Evolutionary conservation across 305 asterid species (phyloP).

Genomic region (Coffea humblotiana): DNA sequence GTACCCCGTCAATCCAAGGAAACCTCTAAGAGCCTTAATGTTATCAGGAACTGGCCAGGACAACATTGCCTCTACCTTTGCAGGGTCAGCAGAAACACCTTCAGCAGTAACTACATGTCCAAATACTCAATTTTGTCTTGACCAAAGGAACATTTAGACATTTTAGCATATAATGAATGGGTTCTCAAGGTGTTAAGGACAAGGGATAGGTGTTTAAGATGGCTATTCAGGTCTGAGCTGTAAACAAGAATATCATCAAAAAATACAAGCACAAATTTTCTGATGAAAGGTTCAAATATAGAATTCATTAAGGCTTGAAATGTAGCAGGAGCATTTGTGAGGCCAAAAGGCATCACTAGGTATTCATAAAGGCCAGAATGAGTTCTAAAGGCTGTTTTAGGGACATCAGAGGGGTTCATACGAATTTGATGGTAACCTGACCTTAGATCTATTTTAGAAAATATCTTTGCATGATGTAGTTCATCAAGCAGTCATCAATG

Average conservation of each 20-base stretch:
- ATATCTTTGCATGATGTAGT: background rate
- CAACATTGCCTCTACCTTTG: background rate
- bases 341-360: too few relatives aligned
- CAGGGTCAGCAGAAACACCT: background rate
- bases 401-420: background rate
- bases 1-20: background rate
- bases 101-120: background rate
- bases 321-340: too few relatives aligned
- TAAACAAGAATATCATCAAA: background rate
- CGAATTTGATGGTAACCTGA: background rate
- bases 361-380: background rate
- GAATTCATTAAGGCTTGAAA: too few relatives aligned
- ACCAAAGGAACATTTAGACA: background rate
- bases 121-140: background rate
- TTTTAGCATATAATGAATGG: background rate
- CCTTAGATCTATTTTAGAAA: background rate
- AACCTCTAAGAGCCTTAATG: background rate
- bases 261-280: background rate
- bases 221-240: background rate
- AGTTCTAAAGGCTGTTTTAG: background rate
- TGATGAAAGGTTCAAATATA: background rate
- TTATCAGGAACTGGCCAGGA: background rate
- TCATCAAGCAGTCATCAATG: background rate
- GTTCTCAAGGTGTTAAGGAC: background rate
- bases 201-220: background rate